These are phyloP conservation scores for Cercospora sojina DNA, from an alignment of 2,329 filamentous ascomycete genomes.

Conservation along the genomic window DNA sequence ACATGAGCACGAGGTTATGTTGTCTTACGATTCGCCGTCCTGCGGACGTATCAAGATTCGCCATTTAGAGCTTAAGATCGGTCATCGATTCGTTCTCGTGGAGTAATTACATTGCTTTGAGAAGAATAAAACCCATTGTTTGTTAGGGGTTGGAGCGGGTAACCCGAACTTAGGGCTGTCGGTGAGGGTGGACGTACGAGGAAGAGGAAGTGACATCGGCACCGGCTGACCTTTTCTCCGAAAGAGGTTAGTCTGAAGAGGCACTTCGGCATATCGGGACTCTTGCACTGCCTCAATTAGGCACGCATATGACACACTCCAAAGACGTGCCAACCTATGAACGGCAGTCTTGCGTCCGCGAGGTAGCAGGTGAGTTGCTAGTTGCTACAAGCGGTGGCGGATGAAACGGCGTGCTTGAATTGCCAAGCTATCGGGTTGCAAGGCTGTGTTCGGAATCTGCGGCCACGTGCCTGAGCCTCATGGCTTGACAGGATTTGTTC, in stretches of 20 bases:
- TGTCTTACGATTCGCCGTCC: not conserved
- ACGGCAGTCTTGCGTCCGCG: not conserved
- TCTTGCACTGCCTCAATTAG: not conserved
- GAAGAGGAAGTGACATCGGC: not conserved
- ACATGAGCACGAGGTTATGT: not conserved
- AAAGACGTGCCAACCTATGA: not conserved
- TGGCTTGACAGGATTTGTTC: not conserved
- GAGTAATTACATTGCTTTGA: not conserved
- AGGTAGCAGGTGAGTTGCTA: not conserved
- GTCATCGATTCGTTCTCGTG: not conserved
- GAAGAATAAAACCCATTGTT: not conserved
- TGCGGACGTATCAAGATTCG: not conserved
- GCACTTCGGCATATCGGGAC: not conserved
- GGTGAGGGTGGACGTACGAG: not conserved
- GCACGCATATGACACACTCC: not conserved
- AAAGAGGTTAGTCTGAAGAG: not conserved
- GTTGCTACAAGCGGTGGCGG: not conserved
- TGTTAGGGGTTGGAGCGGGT: not conserved
- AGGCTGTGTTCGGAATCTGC: not conserved
- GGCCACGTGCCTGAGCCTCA: not conserved
- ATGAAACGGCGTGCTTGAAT: not conserved
- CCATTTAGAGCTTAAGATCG: not conserved
- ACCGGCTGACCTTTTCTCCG: not conserved
- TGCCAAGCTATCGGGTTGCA: not conserved
- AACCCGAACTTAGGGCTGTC: not conserved